Conservation (phyloP, 2,329 filamentous ascomycete species). For the Phaeosphaeria sp. region DNA sequence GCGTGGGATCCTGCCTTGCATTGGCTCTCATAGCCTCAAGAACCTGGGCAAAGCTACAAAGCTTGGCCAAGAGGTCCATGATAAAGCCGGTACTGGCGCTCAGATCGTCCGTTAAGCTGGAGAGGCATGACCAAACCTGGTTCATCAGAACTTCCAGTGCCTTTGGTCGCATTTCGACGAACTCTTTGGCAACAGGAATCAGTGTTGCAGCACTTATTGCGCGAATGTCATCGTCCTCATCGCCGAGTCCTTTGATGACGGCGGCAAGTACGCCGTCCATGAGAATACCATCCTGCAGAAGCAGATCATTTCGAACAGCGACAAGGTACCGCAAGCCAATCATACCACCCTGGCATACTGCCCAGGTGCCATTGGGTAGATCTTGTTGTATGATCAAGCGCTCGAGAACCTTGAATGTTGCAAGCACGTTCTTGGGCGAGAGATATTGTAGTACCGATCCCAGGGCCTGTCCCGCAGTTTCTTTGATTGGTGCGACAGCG, state of each 20-base stretch:
- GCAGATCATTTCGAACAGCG: conserved; percentile 88
- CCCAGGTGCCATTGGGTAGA: conserved; percentile 72
- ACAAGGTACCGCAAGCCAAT: conserved; percentile 94
- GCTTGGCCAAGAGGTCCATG: conserved; percentile 95
- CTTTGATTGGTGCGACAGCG: conserved; percentile 92
- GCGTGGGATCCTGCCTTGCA: conserved; percentile 76
- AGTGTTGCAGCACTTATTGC: conserved; percentile 97
- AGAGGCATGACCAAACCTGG: conserved; percentile 97
- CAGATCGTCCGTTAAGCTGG: conserved; percentile 94
- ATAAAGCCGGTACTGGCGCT: conserved; percentile 97
- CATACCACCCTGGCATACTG: conserved; percentile 97
- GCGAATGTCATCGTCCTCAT: conserved; percentile 93
- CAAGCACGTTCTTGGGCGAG: conserved; percentile 77
- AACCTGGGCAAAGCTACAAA: conserved; percentile 93
- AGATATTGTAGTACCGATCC: conserved; percentile 89
- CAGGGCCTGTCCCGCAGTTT: conserved; percentile 92
- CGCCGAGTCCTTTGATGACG: conserved; percentile 92
- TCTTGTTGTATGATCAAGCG: conserved; percentile 92
- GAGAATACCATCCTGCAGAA: conserved; percentile 81
- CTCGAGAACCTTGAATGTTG: conserved; percentile 83
- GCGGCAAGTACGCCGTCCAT: conserved; percentile 92
- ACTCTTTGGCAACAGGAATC: conserved; percentile 94
- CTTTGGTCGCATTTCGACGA: conserved; percentile 81
- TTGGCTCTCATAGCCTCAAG: conserved; percentile 93
- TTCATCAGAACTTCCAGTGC: conserved; percentile 84